Base-by-base conservation (phyloP, 805 yeast species). In the Suhomyces sp. region DNA sequence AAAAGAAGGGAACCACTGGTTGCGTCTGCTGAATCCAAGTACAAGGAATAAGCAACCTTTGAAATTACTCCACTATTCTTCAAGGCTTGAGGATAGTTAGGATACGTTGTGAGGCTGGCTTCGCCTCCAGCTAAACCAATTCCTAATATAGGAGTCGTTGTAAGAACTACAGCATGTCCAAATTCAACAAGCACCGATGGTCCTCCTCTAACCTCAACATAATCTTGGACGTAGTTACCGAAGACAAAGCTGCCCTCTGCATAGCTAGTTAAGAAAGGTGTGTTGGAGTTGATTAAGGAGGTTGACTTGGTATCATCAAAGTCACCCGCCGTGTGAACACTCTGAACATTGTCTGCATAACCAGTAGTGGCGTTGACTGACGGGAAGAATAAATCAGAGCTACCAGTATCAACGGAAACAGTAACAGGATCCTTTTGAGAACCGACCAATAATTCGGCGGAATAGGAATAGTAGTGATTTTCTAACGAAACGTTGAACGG, bases 231-330 rank as follows among this genome's bases (percentile, higher is more conserved):
- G 3, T 56, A 53, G 7, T 33, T 53, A 29, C 86, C 86, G 3
- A 50, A 47, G 3, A 84, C 84, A 48, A 60, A 68, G 1, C 82
- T 72, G 6, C 68, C 63, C 61, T 82, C 86, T 5, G 77, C 83
- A 56, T 81, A 82, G 4, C 61, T 44, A 54, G 81, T 81, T 57
- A 81, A 81, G 1, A 59, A 54, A 3, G 66, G 64, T 7, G 73
- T 73, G 1, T 83, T 67, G 19, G 60, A 55, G 58, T 81, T 82
- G 5, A 61, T 55, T 65, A 74, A 81, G 2, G 79, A 51, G 23
- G 61, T 55, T 0, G 84, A 79, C 3, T 57, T 49, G 5, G 58
- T 60, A 5, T 77, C 70, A 57, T 76, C 72, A 61, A 80, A 81
- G 1, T 83, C 76, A 5, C 49, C 44, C 4, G 15, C 3, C 10